A percentile compares a stretch with the other conserved stretches of the same genome.
phyloP scores from a whole-genome alignment of 345 rosid species.

The Brassica rapa region DNA sequence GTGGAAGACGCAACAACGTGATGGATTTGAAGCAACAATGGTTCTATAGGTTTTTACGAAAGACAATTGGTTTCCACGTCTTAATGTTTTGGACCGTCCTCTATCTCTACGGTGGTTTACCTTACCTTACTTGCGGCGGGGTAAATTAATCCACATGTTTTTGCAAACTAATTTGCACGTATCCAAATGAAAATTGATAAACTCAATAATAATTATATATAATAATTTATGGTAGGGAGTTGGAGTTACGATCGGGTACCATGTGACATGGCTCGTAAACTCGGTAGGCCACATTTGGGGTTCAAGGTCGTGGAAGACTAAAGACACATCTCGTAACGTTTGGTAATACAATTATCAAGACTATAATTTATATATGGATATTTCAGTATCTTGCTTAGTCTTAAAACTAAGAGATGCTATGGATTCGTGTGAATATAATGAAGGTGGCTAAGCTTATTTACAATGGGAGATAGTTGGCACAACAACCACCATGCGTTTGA shows the following conservation, averaged over 20 bases:
- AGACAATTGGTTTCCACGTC: slow-evolving; percentile 62
- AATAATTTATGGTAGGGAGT: slow-evolving; percentile 51
- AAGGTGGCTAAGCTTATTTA: slow-evolving; percentile 83
- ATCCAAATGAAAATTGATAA: not conserved
- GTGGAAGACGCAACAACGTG: slow-evolving; percentile 59
- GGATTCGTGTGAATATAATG: not conserved
- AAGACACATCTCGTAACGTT: slow-evolving; percentile 76
- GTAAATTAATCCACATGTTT: slow-evolving; percentile 39
- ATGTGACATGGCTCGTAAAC: slow-evolving; percentile 78
- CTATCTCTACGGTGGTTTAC: slow-evolving; percentile 66
- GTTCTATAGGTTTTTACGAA: slow-evolving; percentile 63
- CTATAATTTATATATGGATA: no score
- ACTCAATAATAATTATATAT: not conserved
- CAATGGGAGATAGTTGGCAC: slow-evolving; percentile 95
- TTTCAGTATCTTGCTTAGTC: no score
- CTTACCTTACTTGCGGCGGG: slow-evolving; percentile 84
- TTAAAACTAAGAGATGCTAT: no score
- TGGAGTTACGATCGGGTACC: slow-evolving; percentile 60
- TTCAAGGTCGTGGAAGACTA: slow-evolving; percentile 72
- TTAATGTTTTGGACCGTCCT: slow-evolving; percentile 53
- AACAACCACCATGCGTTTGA: slow-evolving; percentile 84
- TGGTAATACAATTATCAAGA: slow-evolving; percentile 45
- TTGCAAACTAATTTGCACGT: no score
- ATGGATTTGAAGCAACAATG: slow-evolving; percentile 79
- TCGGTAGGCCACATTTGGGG: slow-evolving; percentile 93